A percentile compares a stretch with the other conserved stretches of the same genome.
Evolutionary conservation across 1,139 yeast genomes (phyloP).

Genomic region (Kodamaea alishanica): DNA sequence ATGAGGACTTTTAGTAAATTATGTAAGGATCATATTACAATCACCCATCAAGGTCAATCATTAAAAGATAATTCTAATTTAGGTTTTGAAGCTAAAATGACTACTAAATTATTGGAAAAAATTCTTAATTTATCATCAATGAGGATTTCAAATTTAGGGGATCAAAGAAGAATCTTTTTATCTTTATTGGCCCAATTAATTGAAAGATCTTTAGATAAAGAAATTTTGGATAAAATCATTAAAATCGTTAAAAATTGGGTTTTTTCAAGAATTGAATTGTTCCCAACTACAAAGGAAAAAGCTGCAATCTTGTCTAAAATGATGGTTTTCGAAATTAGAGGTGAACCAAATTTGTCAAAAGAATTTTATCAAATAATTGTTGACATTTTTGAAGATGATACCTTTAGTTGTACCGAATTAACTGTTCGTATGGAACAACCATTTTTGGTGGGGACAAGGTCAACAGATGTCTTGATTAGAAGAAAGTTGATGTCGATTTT

Average conservation of each 20-base stretch:
- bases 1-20: conserved; percentile 86
- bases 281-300: conserved; percentile 94
- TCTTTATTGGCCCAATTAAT: conserved; percentile 84
- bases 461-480: conserved; percentile 73
- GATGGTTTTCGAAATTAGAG: conserved; percentile 88
- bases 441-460: conserved; percentile 87
- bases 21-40: conserved; percentile 83
- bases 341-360: conserved; percentile 75
- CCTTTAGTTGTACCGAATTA: conserved; percentile 78
- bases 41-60: conserved; percentile 51
- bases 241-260: conserved; percentile 86
- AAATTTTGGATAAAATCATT: conserved; percentile 70
- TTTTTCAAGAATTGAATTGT: conserved; percentile 73
- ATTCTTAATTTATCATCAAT: conserved; percentile 73
- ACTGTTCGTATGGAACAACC: conserved; percentile 97
- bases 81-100: conserved; percentile 73
- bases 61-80: conserved; percentile 33
- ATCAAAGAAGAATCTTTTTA: conserved; percentile 85
- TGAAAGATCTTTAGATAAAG: conserved; percentile 81
- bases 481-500: conserved; percentile 76
- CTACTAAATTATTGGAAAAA: conserved; percentile 71
- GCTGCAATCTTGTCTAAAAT: conserved; percentile 92
- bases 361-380: conserved; percentile 84
- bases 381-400: conserved; percentile 80
- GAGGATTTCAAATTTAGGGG: conserved; percentile 83